Conservation (phyloP, 2,329 filamentous ascomycete genomes). For the Colletotrichum nymphaeae region DNA sequence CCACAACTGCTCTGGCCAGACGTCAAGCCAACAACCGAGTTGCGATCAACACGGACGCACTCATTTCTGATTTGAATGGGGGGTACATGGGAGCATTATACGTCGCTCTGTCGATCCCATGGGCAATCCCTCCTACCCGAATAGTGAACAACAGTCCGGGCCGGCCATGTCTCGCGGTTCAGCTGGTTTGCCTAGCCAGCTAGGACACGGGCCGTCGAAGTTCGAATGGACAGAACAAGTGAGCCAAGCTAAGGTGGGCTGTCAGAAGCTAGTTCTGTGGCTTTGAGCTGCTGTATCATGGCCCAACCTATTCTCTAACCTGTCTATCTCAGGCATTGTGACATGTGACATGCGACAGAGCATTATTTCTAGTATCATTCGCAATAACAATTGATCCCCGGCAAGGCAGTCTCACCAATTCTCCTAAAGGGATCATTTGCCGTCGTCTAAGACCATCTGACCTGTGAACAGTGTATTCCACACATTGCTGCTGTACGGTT, state of each 20-base stretch:
- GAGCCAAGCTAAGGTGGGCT: not conserved
- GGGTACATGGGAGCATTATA: not conserved
- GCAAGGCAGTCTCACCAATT: not conserved
- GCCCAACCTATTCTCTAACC: not conserved
- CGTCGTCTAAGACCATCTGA: not conserved
- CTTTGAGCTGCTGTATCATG: not conserved
- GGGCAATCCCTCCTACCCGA: not conserved
- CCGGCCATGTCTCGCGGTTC: not conserved
- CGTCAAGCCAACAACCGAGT: not conserved
- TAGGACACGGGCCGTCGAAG: not conserved
- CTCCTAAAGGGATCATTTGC: not conserved
- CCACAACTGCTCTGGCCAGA: not conserved
- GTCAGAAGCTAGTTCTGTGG: too few species aligned
- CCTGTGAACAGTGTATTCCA: not conserved
- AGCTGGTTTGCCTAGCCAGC: not conserved
- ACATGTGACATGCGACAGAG: not conserved
- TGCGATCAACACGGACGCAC: not conserved
- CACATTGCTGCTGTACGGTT: not conserved
- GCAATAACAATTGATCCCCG: not conserved
- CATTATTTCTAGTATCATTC: not conserved
- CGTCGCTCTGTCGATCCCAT: not conserved
- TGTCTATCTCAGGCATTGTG: not conserved
- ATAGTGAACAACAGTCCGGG: not conserved
- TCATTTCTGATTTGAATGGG: not conserved
- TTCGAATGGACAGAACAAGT: not conserved